Evolutionary conservation across 139 green algal genomes (phyloP).

Genomic region (Chlorella ohadii): DNA sequence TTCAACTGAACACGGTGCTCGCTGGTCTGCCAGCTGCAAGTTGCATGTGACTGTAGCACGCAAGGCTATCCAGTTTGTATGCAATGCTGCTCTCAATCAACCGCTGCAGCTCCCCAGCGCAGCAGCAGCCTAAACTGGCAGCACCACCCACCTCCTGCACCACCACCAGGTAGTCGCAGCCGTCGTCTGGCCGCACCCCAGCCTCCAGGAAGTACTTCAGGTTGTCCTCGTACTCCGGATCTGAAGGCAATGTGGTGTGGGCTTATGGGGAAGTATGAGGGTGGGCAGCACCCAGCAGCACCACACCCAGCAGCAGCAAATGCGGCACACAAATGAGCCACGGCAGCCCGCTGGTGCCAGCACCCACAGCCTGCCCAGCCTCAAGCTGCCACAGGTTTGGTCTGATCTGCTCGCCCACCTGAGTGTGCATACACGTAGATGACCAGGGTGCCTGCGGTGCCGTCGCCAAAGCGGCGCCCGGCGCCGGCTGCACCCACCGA

Average conservation of each 20-base stretch:
- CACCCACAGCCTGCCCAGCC: too few relatives aligned
- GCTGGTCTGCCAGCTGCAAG: too few relatives aligned
- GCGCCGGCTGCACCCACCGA: neutral
- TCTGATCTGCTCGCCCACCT: neutral
- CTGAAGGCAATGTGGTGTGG: neutral
- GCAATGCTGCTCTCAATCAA: too few relatives aligned
- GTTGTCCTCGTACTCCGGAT: constrained; percentile 58
- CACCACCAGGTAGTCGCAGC: constrained; percentile 61
- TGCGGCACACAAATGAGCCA: neutral
- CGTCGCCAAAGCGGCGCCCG: constrained; percentile 18
- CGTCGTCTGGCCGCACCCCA: constrained; percentile 51
- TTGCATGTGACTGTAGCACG: too few relatives aligned
- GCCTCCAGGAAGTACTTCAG: constrained; percentile 56
- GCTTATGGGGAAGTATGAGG: neutral
- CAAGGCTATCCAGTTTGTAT: too few relatives aligned
- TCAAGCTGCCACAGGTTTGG: neutral
- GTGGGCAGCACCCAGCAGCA: neutral
- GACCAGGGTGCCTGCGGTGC: constrained; percentile 44
- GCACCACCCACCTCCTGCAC: constrained; percentile 43
- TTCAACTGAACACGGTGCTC: too few relatives aligned
- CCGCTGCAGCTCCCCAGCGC: too few relatives aligned
- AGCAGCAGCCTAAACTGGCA: too few relatives aligned
- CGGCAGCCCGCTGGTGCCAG: too few relatives aligned
- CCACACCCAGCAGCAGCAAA: neutral
- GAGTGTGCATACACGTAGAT: constrained; percentile 54